These are phyloP conservation scores for Claviceps spartinae DNA, from an alignment of 2,329 filamentous ascomycete genomes.

Conservation along the genomic window DNA sequence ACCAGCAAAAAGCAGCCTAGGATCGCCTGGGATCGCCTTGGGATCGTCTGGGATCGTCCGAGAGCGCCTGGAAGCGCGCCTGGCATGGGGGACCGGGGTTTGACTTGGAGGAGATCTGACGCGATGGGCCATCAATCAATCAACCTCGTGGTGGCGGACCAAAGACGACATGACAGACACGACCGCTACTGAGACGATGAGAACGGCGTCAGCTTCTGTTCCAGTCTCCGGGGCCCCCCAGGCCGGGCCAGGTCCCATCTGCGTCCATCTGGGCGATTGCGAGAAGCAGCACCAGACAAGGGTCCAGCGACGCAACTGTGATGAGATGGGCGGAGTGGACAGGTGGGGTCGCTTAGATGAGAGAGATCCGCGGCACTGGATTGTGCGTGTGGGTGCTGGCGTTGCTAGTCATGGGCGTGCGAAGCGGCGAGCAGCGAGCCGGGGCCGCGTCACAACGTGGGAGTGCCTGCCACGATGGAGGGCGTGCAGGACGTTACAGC, in stretches of 20 bases:
- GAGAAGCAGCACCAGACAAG: conserved; percentile 1
- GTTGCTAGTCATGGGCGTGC: conserved; percentile 11
- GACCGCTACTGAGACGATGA: not conserved
- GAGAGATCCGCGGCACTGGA: conserved; percentile 21
- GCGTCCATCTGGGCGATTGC: not conserved
- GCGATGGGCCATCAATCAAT: conserved; percentile 12
- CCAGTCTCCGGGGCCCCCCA: not conserved
- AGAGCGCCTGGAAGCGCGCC: not conserved
- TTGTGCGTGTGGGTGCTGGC: conserved; percentile 15
- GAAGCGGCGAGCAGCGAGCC: conserved; percentile 6
- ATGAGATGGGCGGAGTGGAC: conserved; percentile 11
- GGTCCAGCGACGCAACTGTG: conserved; percentile 3
- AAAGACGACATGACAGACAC: conserved; percentile 5
- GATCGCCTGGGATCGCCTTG: conserved; percentile 3
- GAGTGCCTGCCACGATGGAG: conserved; percentile 1
- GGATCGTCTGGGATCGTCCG: too few species aligned
- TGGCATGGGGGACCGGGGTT: conserved; percentile 7
- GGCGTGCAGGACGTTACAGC: conserved; percentile 1
- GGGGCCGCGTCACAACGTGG: conserved; percentile 12
- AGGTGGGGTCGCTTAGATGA: conserved; percentile 6
- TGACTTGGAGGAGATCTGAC: conserved; percentile 19
- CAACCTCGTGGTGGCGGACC: conserved; percentile 22
- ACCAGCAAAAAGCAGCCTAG: not conserved
- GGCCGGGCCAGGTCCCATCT: not conserved
- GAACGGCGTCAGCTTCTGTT: not conserved